Evolutionary conservation across 2,329 filamentous ascomycete species (phyloP), one percentile per base, ranked within the genome.

Genomic region (Tolypocladium pustulatum): DNA sequence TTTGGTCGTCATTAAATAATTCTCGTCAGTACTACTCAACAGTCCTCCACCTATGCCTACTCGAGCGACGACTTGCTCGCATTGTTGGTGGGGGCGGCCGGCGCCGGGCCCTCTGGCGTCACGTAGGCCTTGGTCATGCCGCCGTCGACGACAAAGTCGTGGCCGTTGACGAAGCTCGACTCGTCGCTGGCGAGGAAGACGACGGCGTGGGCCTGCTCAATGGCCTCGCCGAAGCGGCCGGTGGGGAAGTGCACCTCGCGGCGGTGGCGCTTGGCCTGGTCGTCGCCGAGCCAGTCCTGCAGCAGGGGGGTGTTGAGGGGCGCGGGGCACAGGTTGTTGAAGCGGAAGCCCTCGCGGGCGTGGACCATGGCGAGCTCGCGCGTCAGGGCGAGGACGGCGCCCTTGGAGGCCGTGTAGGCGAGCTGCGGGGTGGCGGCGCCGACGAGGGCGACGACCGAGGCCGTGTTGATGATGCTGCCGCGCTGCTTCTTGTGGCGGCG

Each of bases 121-220:
- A 88, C 85, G 73, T 97, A 97, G 52, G 91, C 90, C 81, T 89
- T 96, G 68, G 86, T 93, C 90, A 99, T 90, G 61, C 93, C 93
- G 60, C 94, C 94, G 68, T 99, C 94, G 32, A 97, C 91, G 5
- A 96, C 88, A 76, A 97, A 96, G 71, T 97, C 94, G 60, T 85
- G 88, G 13, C 89, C 91, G 64, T 94, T 96, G 68, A 96, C 89
- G 67, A 95, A 96, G 78, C 88, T 90, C 68, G 87, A 86, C 78
- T 96, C 91, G 65, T 96, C 91, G 64, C 87, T 91, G 10, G 91
- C 91, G 61, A 96, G 75, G 77, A 96, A 96, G 9, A 96, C 71
- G 0, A 96, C 91, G 8, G 90, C 91, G 63, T 95, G 88, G 0
- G 91, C 91, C 78, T 96, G 91, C 79, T 97, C 91, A 61, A 96